These are phyloP conservation scores for Eucalyptus regnans DNA, from an alignment of 345 rosid genomes.

Conservation along the genomic window DNA sequence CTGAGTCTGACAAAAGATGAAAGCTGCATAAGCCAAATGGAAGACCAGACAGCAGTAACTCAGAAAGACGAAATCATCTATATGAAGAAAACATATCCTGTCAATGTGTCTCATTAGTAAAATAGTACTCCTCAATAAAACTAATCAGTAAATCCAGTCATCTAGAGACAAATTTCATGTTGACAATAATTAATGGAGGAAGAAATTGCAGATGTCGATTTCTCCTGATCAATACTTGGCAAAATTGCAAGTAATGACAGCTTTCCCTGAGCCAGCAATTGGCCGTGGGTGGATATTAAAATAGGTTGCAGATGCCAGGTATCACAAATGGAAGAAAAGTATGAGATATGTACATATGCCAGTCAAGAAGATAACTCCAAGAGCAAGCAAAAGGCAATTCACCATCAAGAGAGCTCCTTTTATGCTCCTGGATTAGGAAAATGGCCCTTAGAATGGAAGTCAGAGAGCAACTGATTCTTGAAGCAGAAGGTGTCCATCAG, in stretches of 20 bases:
- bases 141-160: neutral
- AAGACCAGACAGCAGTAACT: neutral
- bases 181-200: neutral
- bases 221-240: neutral
- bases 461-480: slow-evolving; percentile 51
- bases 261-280: neutral
- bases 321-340: slow-evolving; percentile 47
- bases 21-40: neutral
- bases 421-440: slow-evolving; percentile 59
- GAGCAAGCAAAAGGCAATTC: slow-evolving; percentile 38
- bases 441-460: slow-evolving; percentile 48
- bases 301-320: slow-evolving; percentile 48
- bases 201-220: neutral
- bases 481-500: slow-evolving; percentile 40
- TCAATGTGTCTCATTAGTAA: neutral
- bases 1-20: neutral
- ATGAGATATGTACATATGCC: slow-evolving; percentile 31
- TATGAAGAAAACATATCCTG: neutral
- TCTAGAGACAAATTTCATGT: neutral
- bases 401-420: slow-evolving; percentile 27
- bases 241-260: neutral
- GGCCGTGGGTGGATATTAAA: slow-evolving; percentile 50
- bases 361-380: slow-evolving; percentile 37
- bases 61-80: neutral
- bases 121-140: neutral